phyloP scores from a whole-genome alignment of 805 yeast genomes.

The Candida succiphila region DNA sequence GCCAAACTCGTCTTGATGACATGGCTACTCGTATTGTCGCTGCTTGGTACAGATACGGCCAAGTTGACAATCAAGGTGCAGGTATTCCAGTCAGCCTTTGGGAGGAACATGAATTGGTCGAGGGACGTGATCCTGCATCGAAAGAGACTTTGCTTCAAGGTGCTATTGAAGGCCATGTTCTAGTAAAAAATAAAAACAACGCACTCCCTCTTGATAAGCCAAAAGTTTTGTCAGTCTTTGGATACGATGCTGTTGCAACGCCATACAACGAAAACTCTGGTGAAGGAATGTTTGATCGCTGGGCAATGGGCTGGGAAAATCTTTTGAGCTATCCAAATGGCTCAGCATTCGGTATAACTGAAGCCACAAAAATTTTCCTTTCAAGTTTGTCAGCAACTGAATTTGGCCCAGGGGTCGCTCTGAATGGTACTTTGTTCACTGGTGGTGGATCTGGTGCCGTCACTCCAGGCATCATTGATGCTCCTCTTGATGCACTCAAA shows the following conservation, averaged over 20 bases:
- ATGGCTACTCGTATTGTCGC: conserved; percentile 55
- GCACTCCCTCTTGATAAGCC: conserved; percentile 48
- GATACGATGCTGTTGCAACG: conserved; percentile 9
- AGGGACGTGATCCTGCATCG: conserved; percentile 38
- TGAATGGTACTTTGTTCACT: conserved; percentile 42
- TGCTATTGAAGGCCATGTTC: conserved; percentile 47
- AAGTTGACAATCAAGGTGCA: conserved; percentile 26
- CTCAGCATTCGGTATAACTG: conserved; percentile 1
- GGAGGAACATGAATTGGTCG: conserved; percentile 44
- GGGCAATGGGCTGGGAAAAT: too few species aligned
- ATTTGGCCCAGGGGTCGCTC: conserved; percentile 11
- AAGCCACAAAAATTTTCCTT: conserved; percentile 2
- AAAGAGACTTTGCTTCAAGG: conserved; percentile 39
- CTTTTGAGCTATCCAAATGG: conserved; percentile 5
- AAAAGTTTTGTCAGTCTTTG: conserved; percentile 24
- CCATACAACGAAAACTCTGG: not conserved
- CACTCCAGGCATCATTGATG: conserved; percentile 43
- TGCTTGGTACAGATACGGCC: conserved; percentile 38
- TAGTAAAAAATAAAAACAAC: conserved; percentile 42
- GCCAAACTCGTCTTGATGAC: conserved; percentile 44
- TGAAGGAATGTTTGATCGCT: not conserved
- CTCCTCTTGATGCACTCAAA: conserved; percentile 48
- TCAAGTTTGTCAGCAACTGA: conserved; percentile 2
- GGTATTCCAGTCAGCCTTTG: conserved; percentile 38
- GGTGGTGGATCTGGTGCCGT: conserved; percentile 65